Base-by-base conservation (phyloP, 2,329 filamentous ascomycete genomes). In the Knoxdaviesia proteae region DNA sequence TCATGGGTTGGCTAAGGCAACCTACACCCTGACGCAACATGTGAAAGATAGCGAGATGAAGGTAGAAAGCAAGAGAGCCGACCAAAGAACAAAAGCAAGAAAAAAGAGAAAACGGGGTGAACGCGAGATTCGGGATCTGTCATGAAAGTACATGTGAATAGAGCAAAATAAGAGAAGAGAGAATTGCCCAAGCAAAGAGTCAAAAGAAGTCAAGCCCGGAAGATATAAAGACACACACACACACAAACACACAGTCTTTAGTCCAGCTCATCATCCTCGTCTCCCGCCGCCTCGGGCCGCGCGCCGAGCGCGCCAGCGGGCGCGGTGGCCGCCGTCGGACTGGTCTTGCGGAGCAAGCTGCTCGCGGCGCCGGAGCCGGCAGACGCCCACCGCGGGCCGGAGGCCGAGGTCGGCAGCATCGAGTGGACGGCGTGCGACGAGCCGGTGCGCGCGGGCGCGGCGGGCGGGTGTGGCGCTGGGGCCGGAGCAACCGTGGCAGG, bases 311-410 rank as follows among this genome's bases (percentile, higher is more conserved):
- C 38, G 8, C 39, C 37, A 42, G n/a, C 38, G 20, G 11, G 36
- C 30, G 43, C 49, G 50, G 36, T 49, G 47, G 37, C 51, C 49
- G 46, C 42, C 6, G 45, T 47, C 34, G 46, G 44, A 45, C 56
- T 56, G 42, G 54, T 54, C 46, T 60, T 60, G 34, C 61, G 54
- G 39, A 65, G 49, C 53, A 65, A 53, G 34, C 62, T 62, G 46
- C 61, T 65, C 10, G 61, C 62, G 36, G 62, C 61, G 44, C 59
- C 56, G 4, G 56, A 56, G 32, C 63, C 49, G 58, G 39, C 35
- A 30, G 34, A 29, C 10, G 45, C 39, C 11, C 40, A 44, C 32
- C 39, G 20, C 38, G 32, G 64, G 53, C 54, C 67, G 48, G 63
- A 63, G 42, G 41, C 33, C 8, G 41, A 38, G 6, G 20, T 33